A percentile compares a stretch with the other conserved stretches of the same genome.
Evolutionary conservation across 257 asterid species (phyloP).

Genomic region (Jacaranda copaia): DNA sequence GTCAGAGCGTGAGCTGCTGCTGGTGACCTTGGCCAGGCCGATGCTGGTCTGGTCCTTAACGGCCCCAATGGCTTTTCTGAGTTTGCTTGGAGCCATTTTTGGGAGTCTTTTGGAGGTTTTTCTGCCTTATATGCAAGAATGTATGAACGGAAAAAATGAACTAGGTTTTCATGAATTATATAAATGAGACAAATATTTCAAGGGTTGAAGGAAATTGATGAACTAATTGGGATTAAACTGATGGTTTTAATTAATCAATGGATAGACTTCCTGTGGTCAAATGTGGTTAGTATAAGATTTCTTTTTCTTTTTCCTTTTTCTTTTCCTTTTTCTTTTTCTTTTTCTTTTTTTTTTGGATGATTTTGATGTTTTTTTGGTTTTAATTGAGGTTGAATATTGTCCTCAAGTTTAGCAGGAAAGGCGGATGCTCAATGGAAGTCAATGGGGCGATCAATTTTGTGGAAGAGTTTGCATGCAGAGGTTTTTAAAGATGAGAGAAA

Average conservation of each 20-base stretch:
- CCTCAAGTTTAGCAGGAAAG: conserved; percentile 29
- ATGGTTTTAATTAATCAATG: conserved; percentile 8
- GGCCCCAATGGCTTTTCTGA: conserved; percentile 72
- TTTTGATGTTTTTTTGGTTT: conserved; percentile 1
- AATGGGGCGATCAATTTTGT: conserved; percentile 2
- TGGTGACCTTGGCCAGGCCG: conserved; percentile 71
- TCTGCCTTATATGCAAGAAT: not conserved
- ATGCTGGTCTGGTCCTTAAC: conserved; percentile 88
- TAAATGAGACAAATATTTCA: too few relatives aligned
- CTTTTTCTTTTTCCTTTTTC: not conserved
- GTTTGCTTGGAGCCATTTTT: conserved; percentile 74
- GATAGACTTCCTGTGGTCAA: too few relatives aligned
- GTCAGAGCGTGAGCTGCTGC: conserved; percentile 59
- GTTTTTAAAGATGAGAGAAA: not conserved
- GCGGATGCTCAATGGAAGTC: conserved; percentile 34
- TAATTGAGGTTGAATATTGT: conserved; percentile 8
- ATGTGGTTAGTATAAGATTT: not conserved
- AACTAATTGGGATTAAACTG: conserved; percentile 2
- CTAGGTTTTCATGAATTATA: too few relatives aligned
- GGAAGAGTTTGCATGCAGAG: not conserved
- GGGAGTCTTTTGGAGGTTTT: not conserved
- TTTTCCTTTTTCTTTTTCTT: not conserved
- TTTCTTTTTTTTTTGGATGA: not conserved
- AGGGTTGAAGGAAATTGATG: too few relatives aligned
- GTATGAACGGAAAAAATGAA: too few relatives aligned